phyloP scores from a whole-genome alignment of 768 basidiomycete species.

The Boletus eberwhitei region DNA sequence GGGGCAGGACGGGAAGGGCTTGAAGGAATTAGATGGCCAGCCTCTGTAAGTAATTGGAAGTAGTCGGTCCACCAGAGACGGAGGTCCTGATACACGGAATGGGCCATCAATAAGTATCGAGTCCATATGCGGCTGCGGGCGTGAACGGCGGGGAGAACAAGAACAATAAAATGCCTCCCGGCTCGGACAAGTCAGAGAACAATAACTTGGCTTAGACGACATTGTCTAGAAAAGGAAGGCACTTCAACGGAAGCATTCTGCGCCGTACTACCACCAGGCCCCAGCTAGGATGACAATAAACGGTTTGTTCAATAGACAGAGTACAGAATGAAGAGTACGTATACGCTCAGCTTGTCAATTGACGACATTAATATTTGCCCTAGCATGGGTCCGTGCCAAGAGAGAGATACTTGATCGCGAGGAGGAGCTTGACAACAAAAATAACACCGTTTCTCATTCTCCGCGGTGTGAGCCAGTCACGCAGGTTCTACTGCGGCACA shows the following conservation, averaged over 20 bases:
- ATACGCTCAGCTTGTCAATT: background rate
- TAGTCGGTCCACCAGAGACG: conserved; percentile 24
- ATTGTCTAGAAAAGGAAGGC: conserved; percentile 30
- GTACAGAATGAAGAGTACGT: background rate
- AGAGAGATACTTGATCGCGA: background rate
- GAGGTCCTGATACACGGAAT: background rate
- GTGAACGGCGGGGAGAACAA: conserved; percentile 16
- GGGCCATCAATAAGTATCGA: conserved; percentile 11
- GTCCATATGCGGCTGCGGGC: background rate
- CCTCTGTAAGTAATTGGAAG: conserved; percentile 4
- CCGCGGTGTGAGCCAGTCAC: conserved; percentile 1
- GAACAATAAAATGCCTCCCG: conserved; percentile 22
- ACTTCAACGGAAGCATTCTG: background rate
- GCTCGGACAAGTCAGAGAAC: conserved; percentile 1
- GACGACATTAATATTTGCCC: too few relatives aligned
- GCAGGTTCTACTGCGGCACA: background rate
- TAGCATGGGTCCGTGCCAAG: background rate
- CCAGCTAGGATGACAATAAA: background rate
- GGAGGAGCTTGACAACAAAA: background rate
- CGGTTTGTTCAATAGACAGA: background rate
- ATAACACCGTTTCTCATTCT: background rate
- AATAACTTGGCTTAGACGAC: conserved; percentile 5
- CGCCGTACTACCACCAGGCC: background rate
- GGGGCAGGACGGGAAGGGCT: background rate
- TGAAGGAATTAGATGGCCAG: conserved; percentile 10